These are phyloP conservation scores for Leccinum imitatum DNA, from an alignment of 768 basidiomycete genomes.

Conservation along the genomic window DNA sequence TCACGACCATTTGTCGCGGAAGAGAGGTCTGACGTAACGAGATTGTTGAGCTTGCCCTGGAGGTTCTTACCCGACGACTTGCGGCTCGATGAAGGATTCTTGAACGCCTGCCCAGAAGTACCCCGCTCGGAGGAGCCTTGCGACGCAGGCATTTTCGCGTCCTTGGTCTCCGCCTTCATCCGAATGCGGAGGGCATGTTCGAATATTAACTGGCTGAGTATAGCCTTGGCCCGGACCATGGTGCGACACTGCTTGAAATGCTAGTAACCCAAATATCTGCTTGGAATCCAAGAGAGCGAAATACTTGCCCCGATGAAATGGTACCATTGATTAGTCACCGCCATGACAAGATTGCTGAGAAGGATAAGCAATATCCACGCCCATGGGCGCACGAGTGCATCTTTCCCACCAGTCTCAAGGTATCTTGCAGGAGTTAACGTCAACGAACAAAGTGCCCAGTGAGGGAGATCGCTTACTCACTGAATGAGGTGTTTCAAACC, in stretches of 20 bases:
- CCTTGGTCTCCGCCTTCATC: neutral
- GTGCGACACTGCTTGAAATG: neutral
- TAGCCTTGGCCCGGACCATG: constrained; percentile 4
- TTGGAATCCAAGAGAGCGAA: neutral
- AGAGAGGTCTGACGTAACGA: constrained; percentile 3
- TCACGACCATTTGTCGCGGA: neutral
- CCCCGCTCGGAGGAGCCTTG: neutral
- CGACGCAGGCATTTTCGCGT: neutral
- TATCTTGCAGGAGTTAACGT: neutral
- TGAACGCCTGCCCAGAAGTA: neutral
- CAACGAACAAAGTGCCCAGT: neutral
- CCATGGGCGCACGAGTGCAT: constrained; percentile 1
- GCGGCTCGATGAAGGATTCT: neutral
- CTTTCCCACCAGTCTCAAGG: neutral
- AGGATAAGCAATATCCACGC: constrained; percentile 3
- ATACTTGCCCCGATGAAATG: neutral
- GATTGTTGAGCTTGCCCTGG: constrained; percentile 4
- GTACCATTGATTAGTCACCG: neutral
- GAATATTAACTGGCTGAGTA: constrained; percentile 5
- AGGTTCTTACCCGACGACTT: constrained; percentile 2
- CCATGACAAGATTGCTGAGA: neutral
- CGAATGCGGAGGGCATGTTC: constrained; percentile 5
- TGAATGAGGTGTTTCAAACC: constrained; percentile 2
- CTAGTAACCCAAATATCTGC: neutral
- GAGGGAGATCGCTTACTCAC: neutral